Conservation (phyloP, 306 rosid species). For the Begonia peltatifolia region DNA sequence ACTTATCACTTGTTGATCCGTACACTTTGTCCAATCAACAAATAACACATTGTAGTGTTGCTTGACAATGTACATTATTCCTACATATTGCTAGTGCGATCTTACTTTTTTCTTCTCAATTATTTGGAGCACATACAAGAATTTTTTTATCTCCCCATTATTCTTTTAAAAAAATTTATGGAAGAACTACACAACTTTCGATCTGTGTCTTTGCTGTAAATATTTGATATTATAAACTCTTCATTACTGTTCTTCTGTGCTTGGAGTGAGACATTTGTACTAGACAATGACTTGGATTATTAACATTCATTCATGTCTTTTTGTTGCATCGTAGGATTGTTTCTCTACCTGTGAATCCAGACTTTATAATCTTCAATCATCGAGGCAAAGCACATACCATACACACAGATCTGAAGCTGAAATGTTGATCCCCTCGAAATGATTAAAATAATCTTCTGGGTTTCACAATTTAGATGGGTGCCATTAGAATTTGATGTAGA, state of each 20-base stretch:
- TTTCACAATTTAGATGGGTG: too few relatives aligned
- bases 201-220: not conserved
- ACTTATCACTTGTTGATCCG: too few relatives aligned
- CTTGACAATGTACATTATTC: too few relatives aligned
- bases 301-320: constrained; percentile 3
- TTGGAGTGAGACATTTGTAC: not conserved
- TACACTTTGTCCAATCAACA: too few relatives aligned
- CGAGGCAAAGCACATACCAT: constrained; percentile 48
- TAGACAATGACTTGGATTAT: not conserved
- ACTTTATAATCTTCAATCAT: constrained; percentile 86
- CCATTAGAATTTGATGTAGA: too few relatives aligned
- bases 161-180: not conserved
- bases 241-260: not conserved
- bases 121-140: too few relatives aligned
- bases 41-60: too few relatives aligned
- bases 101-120: too few relatives aligned
- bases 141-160: too few relatives aligned
- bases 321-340: constrained; percentile 49
- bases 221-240: not conserved
- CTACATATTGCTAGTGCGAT: too few relatives aligned
- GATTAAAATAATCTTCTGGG: not conserved
- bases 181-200: not conserved
- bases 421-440: constrained; percentile 15
- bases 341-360: constrained; percentile 57
- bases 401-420: constrained; percentile 41